These are phyloP conservation scores for Craterostigma plantagineum DNA, from an alignment of 257 asterid species.

Conservation along the genomic window DNA sequence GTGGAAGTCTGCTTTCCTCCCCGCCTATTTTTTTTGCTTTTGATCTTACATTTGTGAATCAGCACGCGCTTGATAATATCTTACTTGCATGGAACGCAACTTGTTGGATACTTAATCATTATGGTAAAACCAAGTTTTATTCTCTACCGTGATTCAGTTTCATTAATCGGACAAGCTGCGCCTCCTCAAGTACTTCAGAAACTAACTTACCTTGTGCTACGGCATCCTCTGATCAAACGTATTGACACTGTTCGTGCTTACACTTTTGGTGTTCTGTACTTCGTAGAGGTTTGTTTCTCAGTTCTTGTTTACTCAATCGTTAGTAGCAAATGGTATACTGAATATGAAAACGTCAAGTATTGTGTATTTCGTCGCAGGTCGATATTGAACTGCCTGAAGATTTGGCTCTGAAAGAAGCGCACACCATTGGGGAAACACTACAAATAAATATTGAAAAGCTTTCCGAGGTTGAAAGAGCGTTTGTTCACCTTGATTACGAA, in stretches of 20 bases:
- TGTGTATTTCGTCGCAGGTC: slow-evolving; percentile 29
- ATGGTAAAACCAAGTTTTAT: neutral
- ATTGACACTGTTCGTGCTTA: slow-evolving; percentile 88
- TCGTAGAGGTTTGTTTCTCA: slow-evolving; percentile 70
- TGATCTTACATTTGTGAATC: too few species aligned
- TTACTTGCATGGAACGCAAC: too few species aligned
- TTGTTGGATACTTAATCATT: too few species aligned
- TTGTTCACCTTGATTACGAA: slow-evolving; percentile 75
- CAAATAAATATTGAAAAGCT: slow-evolving; percentile 78
- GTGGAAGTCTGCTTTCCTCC: too few species aligned
- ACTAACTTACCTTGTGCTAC: slow-evolving; percentile 58
- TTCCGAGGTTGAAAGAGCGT: slow-evolving; percentile 78
- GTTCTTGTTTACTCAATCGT: too few species aligned
- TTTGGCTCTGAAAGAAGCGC: slow-evolving; percentile 78
- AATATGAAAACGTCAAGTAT: too few species aligned
- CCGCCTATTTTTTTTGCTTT: too few species aligned
- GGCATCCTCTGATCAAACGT: slow-evolving; percentile 73
- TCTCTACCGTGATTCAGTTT: slow-evolving; percentile 17
- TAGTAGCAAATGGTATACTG: too few species aligned
- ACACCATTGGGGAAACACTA: slow-evolving; percentile 59
- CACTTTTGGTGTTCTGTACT: slow-evolving; percentile 79
- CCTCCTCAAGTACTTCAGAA: slow-evolving; percentile 66
- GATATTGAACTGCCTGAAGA: slow-evolving; percentile 82
- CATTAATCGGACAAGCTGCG: slow-evolving; percentile 81
- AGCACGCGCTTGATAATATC: too few species aligned